These are phyloP conservation scores for Pyropia yezoensis DNA, from an alignment of 23 red algal species.

Conservation along the genomic window DNA sequence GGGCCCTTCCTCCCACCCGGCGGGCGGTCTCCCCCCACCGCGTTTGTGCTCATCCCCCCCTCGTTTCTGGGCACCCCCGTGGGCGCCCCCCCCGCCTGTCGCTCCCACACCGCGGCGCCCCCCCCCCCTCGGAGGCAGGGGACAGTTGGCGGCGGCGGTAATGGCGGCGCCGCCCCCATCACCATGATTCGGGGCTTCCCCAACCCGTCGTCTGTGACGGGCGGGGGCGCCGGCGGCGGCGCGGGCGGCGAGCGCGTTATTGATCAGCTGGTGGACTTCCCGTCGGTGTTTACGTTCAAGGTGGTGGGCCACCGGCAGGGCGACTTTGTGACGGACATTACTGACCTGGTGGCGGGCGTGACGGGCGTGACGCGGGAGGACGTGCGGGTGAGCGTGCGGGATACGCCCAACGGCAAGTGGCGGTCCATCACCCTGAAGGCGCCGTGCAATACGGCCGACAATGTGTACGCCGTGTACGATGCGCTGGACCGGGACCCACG, in stretches of 20 bases:
- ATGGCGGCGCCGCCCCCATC: conserved; percentile 5
- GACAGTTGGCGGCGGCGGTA: background rate
- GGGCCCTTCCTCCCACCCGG: too few species aligned
- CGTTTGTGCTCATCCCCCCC: too few species aligned
- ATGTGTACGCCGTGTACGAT: conserved; percentile 89
- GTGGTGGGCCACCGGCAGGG: conserved; percentile 84
- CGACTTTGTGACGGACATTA: conserved; percentile 87
- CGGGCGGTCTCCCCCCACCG: too few species aligned
- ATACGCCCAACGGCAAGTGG: conserved; percentile 32
- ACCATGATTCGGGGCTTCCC: conserved; percentile 83
- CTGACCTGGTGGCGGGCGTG: conserved; percentile 48
- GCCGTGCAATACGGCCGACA: conserved; percentile 66
- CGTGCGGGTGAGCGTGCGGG: background rate
- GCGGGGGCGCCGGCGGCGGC: conserved; percentile 27
- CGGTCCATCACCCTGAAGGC: conserved; percentile 72
- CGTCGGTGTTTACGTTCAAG: conserved; percentile 91
- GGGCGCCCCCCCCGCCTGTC: too few species aligned
- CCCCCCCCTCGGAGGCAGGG: too few species aligned
- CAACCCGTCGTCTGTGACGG: conserved; percentile 32
- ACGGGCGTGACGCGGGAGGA: conserved; percentile 17
- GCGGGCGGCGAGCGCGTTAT: conserved; percentile 46
- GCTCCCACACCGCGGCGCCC: too few species aligned
- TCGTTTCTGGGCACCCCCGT: too few species aligned
- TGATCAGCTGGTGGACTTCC: conserved; percentile 93
- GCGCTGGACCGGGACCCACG: conserved; percentile 75